Evolutionary conservation across 768 basidiomycete species (phyloP), one percentile per base, ranked within the genome.

Genomic region (Tulasnella calospora): DNA sequence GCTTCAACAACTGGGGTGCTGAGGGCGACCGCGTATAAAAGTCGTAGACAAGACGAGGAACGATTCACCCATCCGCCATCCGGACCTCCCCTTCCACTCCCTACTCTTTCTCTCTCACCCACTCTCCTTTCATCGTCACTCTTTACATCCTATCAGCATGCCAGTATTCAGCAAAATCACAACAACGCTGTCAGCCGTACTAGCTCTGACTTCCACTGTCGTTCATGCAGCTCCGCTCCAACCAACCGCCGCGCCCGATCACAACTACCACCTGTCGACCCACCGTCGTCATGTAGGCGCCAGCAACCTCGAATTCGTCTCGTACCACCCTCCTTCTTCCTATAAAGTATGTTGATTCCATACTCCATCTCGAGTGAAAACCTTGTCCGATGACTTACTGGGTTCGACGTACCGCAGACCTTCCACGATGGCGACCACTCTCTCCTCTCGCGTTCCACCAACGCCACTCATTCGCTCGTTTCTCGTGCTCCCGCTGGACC

Each of bases 121-220:
- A 44, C 41, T 15, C 41, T 44, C 41, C 47, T 51, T n/a, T 23
- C 47, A 51, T 51, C 17, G 47, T 51, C 47, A n/a, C 21, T 40
- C 69, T 70, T 35, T 35, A 40, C 69, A 33, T 70, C 5, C 4
- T 27, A 17, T 41, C 38, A 38, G 3, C 9, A 72, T 72, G 71
- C 36, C 71, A 46, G 71, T 72, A 33, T 72, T 40, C 71, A 72
- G 71, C 36, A 72, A 72, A 38, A 23, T 72, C 15, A 30, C n/a
- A 27, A 67, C 61, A 13, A 30, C 61, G 3, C 61, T 67, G 3
- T 67, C 61, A 12, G 61, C 61, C 33, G 61, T 35, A 8, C 61
- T 67, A 15, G 61, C 61, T 35, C 61, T 67, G 30, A 67, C 61
- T 9, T 67, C 44, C 71, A 21, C 69, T 21, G 38, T 72, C 38